Conservation (phyloP, 345 rosid genomes). For the Rhodamnia rubescens region DNA sequence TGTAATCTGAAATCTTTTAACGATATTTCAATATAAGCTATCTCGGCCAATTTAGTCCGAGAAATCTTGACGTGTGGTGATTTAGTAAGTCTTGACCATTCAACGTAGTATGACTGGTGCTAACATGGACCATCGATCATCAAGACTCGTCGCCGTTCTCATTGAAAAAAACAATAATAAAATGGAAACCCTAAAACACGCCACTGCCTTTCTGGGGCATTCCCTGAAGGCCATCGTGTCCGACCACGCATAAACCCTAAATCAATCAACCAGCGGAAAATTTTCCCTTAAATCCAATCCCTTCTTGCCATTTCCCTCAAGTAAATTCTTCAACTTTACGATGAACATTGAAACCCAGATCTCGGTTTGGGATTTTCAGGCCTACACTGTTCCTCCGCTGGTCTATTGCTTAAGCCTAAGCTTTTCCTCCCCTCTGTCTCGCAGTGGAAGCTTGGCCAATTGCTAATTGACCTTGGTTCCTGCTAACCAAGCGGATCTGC, state of each 20-base stretch:
- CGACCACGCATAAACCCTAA: background rate
- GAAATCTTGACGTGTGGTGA: background rate
- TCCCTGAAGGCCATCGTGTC: background rate
- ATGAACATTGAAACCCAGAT: constrained; percentile 26
- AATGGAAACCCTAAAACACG: background rate
- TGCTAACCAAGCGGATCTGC: background rate
- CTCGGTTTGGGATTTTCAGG: constrained; percentile 9
- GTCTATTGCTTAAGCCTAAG: constrained; percentile 79
- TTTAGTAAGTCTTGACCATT: background rate
- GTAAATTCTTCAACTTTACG: background rate
- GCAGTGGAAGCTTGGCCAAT: constrained; percentile 96
- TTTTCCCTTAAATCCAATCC: background rate
- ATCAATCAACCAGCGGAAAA: background rate
- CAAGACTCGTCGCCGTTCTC: no score
- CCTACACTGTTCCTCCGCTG: constrained; percentile 87
- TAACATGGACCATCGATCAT: background rate
- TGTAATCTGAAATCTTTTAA: background rate
- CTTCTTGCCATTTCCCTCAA: background rate
- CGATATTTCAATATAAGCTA: fast-evolving
- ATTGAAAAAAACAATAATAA: background rate
- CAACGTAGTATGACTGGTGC: background rate
- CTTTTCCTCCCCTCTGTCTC: constrained; percentile 87
- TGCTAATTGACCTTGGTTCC: constrained; percentile 52
- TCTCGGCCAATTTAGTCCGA: fast-evolving
- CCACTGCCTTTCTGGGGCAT: background rate